These are phyloP conservation scores for Cladosporium cucumerinum DNA, from an alignment of 2,329 filamentous ascomycete species.

Conservation along the genomic window DNA sequence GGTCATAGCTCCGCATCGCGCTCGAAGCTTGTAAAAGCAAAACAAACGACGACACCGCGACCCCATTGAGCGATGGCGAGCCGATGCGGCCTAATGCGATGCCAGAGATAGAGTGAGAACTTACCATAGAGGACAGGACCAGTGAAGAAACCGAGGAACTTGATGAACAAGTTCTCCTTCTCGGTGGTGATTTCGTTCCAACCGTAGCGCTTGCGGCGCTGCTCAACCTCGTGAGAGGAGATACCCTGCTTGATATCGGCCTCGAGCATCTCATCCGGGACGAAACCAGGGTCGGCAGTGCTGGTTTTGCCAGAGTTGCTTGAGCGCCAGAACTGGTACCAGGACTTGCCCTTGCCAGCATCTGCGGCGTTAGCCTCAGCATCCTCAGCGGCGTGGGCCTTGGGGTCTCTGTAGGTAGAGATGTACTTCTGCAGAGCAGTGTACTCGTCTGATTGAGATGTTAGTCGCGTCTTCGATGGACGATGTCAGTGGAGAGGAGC, in stretches of 20 bases:
- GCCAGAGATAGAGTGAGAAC: constrained; percentile 30
- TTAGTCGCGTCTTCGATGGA: constrained; percentile 21
- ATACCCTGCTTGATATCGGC: constrained; percentile 67
- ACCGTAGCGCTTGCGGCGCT: constrained; percentile 62
- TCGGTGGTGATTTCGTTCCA: constrained; percentile 71
- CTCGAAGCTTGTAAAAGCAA: constrained; percentile 22
- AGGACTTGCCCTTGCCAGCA: constrained; percentile 50
- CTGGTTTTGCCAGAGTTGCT: constrained; percentile 32
- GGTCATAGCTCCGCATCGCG: constrained; percentile 26
- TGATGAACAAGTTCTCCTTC: constrained; percentile 71
- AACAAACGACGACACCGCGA: constrained; percentile 13
- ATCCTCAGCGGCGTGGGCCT: constrained; percentile 45
- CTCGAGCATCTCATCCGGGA: constrained; percentile 66
- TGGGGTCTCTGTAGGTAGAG: constrained; percentile 62
- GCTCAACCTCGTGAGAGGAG: constrained; percentile 56
- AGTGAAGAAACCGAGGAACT: constrained; percentile 73
- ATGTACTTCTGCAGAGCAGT: constrained; percentile 65
- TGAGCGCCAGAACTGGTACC: constrained; percentile 54
- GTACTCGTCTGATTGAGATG: constrained; percentile 55
- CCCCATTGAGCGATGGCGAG: constrained; percentile 11
- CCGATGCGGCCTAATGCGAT: constrained; percentile 1
- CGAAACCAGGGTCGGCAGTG: constrained; percentile 37
- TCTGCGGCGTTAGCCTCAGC: constrained; percentile 37
- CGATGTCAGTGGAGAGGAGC: not conserved
- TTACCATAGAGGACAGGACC: constrained; percentile 74